A percentile compares a stretch with the other conserved stretches of the same genome.
Evolutionary conservation across 1,139 yeast genomes (phyloP).

Genomic region (Lodderomyces parapsilosis): DNA sequence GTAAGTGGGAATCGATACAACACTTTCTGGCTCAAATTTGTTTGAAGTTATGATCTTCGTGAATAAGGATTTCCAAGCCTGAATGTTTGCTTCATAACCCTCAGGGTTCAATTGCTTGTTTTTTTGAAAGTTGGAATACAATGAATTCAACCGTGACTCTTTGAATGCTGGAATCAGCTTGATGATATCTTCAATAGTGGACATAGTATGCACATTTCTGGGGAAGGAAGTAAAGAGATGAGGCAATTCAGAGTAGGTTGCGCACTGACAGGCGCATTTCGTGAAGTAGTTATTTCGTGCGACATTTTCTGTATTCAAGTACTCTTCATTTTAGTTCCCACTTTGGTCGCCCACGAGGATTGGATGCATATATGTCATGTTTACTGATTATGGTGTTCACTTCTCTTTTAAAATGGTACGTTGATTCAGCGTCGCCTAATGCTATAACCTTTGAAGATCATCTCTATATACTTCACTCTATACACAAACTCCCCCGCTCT

Average conservation of each 20-base stretch:
- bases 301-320: too few relatives aligned
- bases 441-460: neutral
- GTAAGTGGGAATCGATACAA: constrained; percentile 22
- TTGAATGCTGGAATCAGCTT: constrained; percentile 33
- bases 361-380: too few relatives aligned
- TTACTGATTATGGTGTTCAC: too few relatives aligned
- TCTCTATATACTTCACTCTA: neutral
- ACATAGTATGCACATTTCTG: constrained; percentile 1
- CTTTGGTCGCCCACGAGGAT: too few relatives aligned
- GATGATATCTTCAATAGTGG: constrained; percentile 17
- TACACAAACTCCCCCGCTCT: neutral
- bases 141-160: constrained; percentile 53
- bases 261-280: too few relatives aligned
- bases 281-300: too few relatives aligned
- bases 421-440: too few relatives aligned
- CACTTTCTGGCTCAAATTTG: constrained; percentile 14
- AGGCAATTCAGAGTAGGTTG: too few relatives aligned
- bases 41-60: constrained; percentile 18
- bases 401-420: too few relatives aligned
- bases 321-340: too few relatives aligned
- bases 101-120: constrained; percentile 57
- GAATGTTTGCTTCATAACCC: constrained; percentile 69
- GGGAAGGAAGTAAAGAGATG: too few relatives aligned
- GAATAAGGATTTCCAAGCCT: constrained; percentile 53
- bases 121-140: constrained; percentile 59